Base-by-base conservation (phyloP, 371 early-diverging fungal species). In the Mucor piriformis region DNA sequence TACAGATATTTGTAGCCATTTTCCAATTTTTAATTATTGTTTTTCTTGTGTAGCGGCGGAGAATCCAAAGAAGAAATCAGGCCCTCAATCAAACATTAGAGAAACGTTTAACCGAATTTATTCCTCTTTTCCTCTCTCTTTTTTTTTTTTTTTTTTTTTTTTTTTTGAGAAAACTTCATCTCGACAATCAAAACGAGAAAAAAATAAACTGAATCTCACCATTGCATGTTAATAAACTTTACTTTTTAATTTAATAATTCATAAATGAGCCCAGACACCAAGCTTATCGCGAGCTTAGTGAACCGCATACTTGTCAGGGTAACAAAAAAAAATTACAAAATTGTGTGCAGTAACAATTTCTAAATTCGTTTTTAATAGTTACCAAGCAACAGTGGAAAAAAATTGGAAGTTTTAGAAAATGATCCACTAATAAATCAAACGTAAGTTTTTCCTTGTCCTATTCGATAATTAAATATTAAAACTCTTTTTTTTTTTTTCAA, bases 341-440 rank as follows among this genome's bases (percentile, higher is more conserved):
- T 29, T 34, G 11, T 23, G n/a, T 49, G 16, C 7, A 34, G 51
- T 48, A 18, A 13, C 21, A n/a, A 40, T 52, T 48, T 40, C 47
- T n/a, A 38, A 38, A 38, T 25, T 44, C 35, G 5, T 12, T 35
- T 34, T 34, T 43, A 13, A 44, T 65, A 86, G 86, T 69, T 86
- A 43, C 86, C 88, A 21, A 79, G 73, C 51, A 81, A 86, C 50
- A 81, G 71, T 40, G 82, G 85, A 32, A 73, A 79, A 24, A 69
- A 70, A 49, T 65, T 84, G 24, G 84, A 84, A 48, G 69, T 69
- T 8, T 61, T 86, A 57, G 84, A 86, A 61, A 69, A 74, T 63
- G 86, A 88, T 76, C 85, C 86, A 27, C 71, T 86, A 32, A 74
- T 88, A 53, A 77, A 82, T 65, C 86, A 86, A 69, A 86, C 83